A percentile compares a stretch with the other conserved stretches of the same genome.
Evolutionary conservation across 2,329 filamentous ascomycete species (phyloP).

Genomic region (Colletotrichum sp.): DNA sequence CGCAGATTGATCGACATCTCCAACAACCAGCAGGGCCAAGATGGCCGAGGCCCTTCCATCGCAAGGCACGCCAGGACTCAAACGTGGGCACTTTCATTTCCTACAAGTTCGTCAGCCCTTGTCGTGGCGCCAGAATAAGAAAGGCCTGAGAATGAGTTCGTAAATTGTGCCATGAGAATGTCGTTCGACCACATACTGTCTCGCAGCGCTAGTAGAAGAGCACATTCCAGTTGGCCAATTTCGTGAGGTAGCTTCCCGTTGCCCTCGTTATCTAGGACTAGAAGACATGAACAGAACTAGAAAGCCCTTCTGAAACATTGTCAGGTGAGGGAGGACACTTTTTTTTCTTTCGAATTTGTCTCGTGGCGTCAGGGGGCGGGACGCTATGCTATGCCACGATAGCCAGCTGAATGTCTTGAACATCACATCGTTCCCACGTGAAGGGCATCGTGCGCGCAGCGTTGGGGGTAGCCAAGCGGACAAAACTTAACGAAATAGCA

Average conservation of each 20-base stretch:
- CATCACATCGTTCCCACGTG: neutral
- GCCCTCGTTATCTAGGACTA: neutral
- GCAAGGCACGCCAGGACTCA: neutral
- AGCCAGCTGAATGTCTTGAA: neutral
- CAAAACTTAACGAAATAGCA: neutral
- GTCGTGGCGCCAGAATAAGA: neutral
- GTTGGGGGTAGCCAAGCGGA: neutral
- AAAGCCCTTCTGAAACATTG: neutral
- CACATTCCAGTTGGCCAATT: neutral
- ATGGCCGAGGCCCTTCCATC: neutral
- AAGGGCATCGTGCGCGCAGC: neutral
- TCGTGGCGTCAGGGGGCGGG: neutral
- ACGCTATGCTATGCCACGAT: neutral
- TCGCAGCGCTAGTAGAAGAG: neutral
- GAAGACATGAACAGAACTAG: neutral
- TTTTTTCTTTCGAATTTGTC: neutral
- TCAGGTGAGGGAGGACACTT: neutral
- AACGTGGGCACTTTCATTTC: neutral
- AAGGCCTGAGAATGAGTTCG: neutral
- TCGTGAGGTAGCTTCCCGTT: neutral
- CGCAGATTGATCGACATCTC: neutral
- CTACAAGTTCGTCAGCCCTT: constrained; percentile 4
- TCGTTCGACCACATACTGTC: neutral
- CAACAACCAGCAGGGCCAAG: neutral
- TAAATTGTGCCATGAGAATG: neutral